Percentiles rank a stretch among this genome's conserved stretches.
Conservation (phyloP, 2,329 filamentous ascomycete species). For the Colletotrichum chlorophyti region DNA sequence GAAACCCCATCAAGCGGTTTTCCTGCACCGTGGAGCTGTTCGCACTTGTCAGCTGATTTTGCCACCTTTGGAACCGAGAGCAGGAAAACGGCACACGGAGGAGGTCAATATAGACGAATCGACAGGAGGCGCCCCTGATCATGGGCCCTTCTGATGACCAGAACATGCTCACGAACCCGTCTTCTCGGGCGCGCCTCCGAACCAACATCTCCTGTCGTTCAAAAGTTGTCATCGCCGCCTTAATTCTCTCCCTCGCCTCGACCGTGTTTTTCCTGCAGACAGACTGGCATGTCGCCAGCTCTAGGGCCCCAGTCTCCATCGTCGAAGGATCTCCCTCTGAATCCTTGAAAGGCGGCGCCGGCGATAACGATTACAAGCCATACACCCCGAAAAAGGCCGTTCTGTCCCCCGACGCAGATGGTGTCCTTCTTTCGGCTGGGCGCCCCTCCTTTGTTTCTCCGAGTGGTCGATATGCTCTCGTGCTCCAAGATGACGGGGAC, state of each 20-base stretch:
- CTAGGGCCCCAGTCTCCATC: not conserved
- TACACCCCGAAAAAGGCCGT: slow-evolving; percentile 4
- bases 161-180: slow-evolving; percentile 2
- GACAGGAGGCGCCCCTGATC: not conserved
- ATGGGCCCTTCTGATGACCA: slow-evolving; percentile 13
- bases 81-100: not conserved
- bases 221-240: slow-evolving; percentile 3
- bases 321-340: not conserved
- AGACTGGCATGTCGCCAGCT: slow-evolving; percentile 7
- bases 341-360: not conserved
- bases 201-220: slow-evolving; percentile 5
- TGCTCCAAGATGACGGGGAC: slow-evolving; percentile 25
- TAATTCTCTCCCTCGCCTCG: slow-evolving; percentile 10
- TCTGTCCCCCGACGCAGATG: slow-evolving; percentile 8
- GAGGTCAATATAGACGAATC: not conserved
- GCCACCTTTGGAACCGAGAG: no score
- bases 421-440: slow-evolving; percentile 14
- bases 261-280: slow-evolving; percentile 2
- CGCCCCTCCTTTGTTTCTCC: slow-evolving; percentile 16
- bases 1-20: no score
- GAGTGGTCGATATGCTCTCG: slow-evolving; percentile 15
- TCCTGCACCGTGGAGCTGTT: no score
- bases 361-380: not conserved
- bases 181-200: not conserved
- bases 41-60: no score